These are phyloP conservation scores for Dictyostelium citrinum DNA, from an alignment of 78 protist genomes.

Conservation along the genomic window DNA sequence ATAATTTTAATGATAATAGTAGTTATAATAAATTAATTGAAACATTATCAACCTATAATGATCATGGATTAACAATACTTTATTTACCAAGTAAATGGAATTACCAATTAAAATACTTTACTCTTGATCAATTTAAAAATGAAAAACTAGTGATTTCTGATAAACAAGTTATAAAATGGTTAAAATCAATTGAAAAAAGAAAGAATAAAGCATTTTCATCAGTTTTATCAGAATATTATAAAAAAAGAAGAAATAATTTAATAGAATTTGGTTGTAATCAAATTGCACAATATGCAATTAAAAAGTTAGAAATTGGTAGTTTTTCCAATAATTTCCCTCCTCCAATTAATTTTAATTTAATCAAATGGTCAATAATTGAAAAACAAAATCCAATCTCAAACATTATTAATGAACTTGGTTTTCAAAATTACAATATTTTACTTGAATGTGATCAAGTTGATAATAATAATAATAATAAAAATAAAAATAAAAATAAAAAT, in stretches of 20 bases:
- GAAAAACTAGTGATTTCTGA: background rate
- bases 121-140: background rate
- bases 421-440: background rate
- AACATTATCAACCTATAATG: background rate
- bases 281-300: background rate
- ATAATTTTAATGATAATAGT: too few species aligned
- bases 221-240: background rate
- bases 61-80: background rate
- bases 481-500: too few species aligned
- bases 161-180: background rate
- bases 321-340: background rate
- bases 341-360: background rate
- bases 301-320: background rate
- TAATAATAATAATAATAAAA: too few species aligned
- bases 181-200: background rate
- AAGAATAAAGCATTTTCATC: too few species aligned
- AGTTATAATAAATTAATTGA: background rate
- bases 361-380: background rate
- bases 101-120: too few species aligned
- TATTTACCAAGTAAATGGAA: background rate
- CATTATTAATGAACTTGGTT: background rate
- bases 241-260: background rate
- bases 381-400: background rate
- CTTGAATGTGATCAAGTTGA: background rate
- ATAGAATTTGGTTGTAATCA: background rate